phyloP scores from a whole-genome alignment of 1,139 yeast species.

The Geotrichum australiense region DNA sequence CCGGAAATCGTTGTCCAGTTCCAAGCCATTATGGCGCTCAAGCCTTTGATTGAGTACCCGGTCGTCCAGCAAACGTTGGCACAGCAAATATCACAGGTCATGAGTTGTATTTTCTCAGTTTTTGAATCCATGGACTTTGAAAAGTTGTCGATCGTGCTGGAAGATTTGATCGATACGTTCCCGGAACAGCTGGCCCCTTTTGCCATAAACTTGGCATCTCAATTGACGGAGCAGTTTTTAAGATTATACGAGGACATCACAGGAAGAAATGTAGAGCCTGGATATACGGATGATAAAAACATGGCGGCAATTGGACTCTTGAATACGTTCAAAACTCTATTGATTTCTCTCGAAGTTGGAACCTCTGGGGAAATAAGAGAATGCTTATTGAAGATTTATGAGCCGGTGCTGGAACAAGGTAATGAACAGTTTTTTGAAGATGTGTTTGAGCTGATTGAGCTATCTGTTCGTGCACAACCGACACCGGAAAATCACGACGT shows the following conservation, averaged over 20 bases:
- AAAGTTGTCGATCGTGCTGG: conserved; percentile 83
- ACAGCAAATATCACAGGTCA: conserved; percentile 64
- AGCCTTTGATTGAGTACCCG: conserved; percentile 60
- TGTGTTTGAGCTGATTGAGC: conserved; percentile 18
- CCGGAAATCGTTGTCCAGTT: conserved; percentile 68
- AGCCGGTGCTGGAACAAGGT: conserved; percentile 46
- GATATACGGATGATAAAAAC: conserved; percentile 41
- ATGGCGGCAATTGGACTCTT: conserved; percentile 84
- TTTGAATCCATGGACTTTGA: conserved; percentile 77
- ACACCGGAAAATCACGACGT: conserved; percentile 2
- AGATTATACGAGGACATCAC: conserved; percentile 59
- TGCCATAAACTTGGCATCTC: conserved; percentile 77
- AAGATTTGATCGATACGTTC: conserved; percentile 86
- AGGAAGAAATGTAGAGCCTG: conserved; percentile 42
- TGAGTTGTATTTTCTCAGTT: conserved; percentile 68
- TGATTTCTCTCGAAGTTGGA: conserved; percentile 77
- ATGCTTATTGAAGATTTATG: conserved; percentile 61
- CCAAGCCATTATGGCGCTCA: conserved; percentile 79
- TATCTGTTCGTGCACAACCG: conserved; percentile 10
- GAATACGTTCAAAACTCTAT: conserved; percentile 78
- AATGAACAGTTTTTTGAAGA: conserved; percentile 17
- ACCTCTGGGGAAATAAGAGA: conserved; percentile 36
- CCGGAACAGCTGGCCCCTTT: conserved; percentile 88
- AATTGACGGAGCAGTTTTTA: conserved; percentile 73
- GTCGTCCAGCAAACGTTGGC: conserved; percentile 63